Conservation (phyloP, 2,329 filamentous ascomycete genomes). For the Hypomyces perniciosus region DNA sequence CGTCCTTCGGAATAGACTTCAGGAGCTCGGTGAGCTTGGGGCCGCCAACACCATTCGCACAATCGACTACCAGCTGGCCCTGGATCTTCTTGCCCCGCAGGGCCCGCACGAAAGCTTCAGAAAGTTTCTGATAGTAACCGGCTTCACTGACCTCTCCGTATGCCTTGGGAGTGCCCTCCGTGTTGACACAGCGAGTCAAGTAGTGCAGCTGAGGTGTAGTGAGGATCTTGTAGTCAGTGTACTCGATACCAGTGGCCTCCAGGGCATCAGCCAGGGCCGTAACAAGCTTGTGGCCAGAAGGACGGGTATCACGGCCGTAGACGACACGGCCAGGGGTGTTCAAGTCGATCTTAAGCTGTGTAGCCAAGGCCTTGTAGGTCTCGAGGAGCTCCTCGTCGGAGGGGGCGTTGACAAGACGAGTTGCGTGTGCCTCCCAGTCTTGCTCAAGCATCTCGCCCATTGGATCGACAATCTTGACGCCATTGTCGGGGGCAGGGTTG, state of each 20-base stretch:
- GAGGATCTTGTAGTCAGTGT: constrained; percentile 80
- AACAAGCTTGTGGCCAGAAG: constrained; percentile 80
- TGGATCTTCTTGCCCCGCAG: constrained; percentile 70
- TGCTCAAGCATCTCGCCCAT: constrained; percentile 97
- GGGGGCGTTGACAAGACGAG: constrained; percentile 77
- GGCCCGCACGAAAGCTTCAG: constrained; percentile 74
- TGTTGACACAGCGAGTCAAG: constrained; percentile 90
- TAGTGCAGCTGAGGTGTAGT: constrained; percentile 99
- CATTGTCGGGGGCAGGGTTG: constrained; percentile 85
- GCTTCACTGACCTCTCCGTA: constrained; percentile 86
- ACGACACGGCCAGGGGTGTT: constrained; percentile 70
- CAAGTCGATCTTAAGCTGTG: constrained; percentile 70
- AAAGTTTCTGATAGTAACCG: constrained; percentile 93
- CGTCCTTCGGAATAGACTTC: constrained; percentile 68
- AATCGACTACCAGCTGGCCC: constrained; percentile 79
- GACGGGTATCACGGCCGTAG: constrained; percentile 86
- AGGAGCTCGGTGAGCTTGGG: constrained; percentile 83
- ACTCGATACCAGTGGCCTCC: constrained; percentile 66
- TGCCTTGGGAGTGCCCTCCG: constrained; percentile 74
- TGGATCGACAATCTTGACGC: constrained; percentile 92
- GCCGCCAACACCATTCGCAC: constrained; percentile 93
- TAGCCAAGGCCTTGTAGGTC: constrained; percentile 69
- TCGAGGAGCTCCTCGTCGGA: constrained; percentile 69
- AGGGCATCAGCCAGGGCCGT: constrained; percentile 73
- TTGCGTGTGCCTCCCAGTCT: constrained; percentile 88